phyloP scores from a whole-genome alignment of 2,329 filamentous ascomycete species.

The Diaporthe citriasiana region DNA sequence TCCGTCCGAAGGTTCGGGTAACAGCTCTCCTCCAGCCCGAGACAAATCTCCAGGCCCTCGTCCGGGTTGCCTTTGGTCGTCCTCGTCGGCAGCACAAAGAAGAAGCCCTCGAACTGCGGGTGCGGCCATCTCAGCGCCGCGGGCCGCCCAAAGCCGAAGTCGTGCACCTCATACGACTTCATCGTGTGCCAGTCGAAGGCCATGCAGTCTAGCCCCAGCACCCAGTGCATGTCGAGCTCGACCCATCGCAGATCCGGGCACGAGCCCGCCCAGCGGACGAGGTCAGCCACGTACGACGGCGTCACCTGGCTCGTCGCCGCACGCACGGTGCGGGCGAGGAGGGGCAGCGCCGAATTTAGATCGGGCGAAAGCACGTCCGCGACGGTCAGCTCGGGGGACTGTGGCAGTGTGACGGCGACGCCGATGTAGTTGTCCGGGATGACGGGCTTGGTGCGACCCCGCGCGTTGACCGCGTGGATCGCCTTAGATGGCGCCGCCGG shows the following conservation, averaged over 20 bases:
- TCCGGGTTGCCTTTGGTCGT: conserved; percentile 9
- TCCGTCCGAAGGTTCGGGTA: conserved; percentile 29
- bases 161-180: conserved; percentile 47
- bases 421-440: conserved; percentile 47
- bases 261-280: conserved; percentile 47
- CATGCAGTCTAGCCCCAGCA: conserved; percentile 48
- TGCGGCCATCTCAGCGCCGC: conserved; percentile 36
- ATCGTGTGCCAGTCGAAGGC: conserved; percentile 48
- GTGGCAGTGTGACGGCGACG: conserved; percentile 45
- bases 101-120: conserved; percentile 37
- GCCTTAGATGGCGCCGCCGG: conserved; percentile 12
- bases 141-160: conserved; percentile 51
- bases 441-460: conserved; percentile 45
- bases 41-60: conserved; percentile 35
- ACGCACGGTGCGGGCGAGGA: conserved; percentile 47
- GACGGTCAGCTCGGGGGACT: conserved; percentile 42
- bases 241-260: conserved; percentile 46
- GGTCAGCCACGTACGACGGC: conserved; percentile 43
- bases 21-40: conserved; percentile 38
- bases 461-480: conserved; percentile 47
- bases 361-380: conserved; percentile 25
- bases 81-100: conserved; percentile 33
- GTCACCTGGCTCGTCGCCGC: conserved; percentile 46
- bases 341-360: conserved; percentile 34
- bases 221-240: conserved; percentile 45